Evolutionary conservation across 164 flowering plant genomes (phyloP).

Genomic region (Piper longum): DNA sequence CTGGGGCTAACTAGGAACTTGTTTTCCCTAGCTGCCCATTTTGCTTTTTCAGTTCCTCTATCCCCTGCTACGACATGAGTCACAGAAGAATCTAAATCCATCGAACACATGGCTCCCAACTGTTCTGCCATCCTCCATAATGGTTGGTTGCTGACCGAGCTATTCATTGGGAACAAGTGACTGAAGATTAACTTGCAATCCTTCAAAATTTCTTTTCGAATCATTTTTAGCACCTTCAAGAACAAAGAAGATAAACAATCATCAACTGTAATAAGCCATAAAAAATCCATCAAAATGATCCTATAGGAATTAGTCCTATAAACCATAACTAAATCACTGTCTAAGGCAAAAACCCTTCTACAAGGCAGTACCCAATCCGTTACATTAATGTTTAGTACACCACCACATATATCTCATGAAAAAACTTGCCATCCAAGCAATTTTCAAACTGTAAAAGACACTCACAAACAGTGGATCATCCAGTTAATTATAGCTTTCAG

Average conservation of each 20-base stretch:
- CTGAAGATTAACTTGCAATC: constrained; percentile 67
- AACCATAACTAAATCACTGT: too few relatives aligned
- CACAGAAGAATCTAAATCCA: constrained; percentile 45
- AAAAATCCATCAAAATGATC: background rate
- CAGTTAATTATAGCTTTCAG: too few relatives aligned
- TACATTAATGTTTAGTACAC: too few relatives aligned
- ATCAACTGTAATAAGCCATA: background rate
- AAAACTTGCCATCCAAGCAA: too few relatives aligned
- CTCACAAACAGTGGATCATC: background rate
- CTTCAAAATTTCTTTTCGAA: constrained; percentile 39
- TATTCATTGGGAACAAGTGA: constrained; percentile 37
- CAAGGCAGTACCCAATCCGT: too few relatives aligned
- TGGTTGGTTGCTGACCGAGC: constrained; percentile 29
- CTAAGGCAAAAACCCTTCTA: too few relatives aligned
- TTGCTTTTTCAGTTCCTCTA: constrained; percentile 53
- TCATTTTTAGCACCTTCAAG: constrained; percentile 37
- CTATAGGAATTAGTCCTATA: background rate
- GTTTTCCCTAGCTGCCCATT: constrained; percentile 51
- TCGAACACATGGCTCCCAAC: constrained; percentile 60
- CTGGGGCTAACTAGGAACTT: constrained; percentile 52
- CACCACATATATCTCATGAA: too few relatives aligned
- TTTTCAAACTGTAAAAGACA: background rate
- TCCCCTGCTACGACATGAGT: constrained; percentile 64
- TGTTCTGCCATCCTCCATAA: constrained; percentile 71
- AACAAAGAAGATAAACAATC: background rate